A percentile compares a stretch with the other conserved stretches of the same genome.
Evolutionary conservation across 2,329 filamentous ascomycete genomes (phyloP).

Genomic region (Hypoxylon sp.): DNA sequence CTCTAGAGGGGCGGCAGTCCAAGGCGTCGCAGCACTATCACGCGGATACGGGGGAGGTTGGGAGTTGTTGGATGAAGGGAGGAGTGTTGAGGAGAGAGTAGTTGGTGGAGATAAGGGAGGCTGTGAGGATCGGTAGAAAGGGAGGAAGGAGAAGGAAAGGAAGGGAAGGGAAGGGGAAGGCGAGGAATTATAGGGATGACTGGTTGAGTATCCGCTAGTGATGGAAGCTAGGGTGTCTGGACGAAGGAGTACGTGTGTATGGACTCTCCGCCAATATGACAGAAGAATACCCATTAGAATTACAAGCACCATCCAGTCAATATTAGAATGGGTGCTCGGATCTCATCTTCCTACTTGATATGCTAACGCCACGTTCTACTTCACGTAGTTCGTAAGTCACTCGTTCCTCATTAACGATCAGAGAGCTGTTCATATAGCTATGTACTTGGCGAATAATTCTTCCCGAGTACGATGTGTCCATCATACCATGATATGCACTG

Average conservation of each 20-base stretch:
- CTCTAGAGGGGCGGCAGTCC: slow-evolving; percentile 57
- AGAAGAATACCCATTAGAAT: slow-evolving; percentile 33
- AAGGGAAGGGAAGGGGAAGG: no score
- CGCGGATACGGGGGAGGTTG: slow-evolving; percentile 1
- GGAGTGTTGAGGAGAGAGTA: background rate
- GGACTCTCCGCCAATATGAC: slow-evolving; percentile 2
- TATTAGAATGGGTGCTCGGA: background rate
- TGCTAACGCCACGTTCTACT: background rate
- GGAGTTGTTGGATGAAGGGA: background rate
- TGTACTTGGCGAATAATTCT: background rate
- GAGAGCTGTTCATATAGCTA: background rate
- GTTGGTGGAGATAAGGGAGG: background rate
- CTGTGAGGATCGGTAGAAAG: background rate
- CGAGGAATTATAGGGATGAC: slow-evolving; percentile 9
- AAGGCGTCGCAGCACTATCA: background rate
- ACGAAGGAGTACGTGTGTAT: background rate
- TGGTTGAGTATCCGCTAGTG: slow-evolving; percentile 36
- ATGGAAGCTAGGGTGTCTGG: background rate
- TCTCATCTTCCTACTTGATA: background rate
- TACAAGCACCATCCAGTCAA: slow-evolving; percentile 8
- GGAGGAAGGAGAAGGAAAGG: no score
- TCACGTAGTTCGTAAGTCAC: background rate
- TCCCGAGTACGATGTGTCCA: no score
- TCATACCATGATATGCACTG: no score
- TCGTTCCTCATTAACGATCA: background rate